These are phyloP conservation scores for Syncephalastrum sp. DNA, from an alignment of 371 early-diverging fungal species.

Conservation along the genomic window DNA sequence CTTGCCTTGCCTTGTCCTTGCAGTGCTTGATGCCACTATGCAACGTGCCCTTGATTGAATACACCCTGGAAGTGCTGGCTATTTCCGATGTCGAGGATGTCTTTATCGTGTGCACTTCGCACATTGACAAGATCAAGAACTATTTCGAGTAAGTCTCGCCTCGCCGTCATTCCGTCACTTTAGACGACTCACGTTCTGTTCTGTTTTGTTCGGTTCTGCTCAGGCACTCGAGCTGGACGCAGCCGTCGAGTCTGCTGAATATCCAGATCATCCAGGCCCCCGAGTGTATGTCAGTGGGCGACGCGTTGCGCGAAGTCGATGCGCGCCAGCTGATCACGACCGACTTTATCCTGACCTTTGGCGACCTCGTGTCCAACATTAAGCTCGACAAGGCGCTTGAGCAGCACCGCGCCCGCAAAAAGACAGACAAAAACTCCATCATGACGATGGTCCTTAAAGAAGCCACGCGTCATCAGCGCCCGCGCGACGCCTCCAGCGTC, in stretches of 20 bases:
- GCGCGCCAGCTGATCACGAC: constrained; percentile 74
- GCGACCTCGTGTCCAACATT: constrained; percentile 90
- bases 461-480: constrained; percentile 59
- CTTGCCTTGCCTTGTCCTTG: background rate
- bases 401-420: constrained; percentile 68
- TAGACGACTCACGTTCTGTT: no score
- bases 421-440: constrained; percentile 82
- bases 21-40: constrained; percentile 92
- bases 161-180: background rate
- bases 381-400: constrained; percentile 75
- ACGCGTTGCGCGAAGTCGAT: constrained; percentile 91
- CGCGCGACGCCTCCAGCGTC: constrained; percentile 76
- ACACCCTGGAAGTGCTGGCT: constrained; percentile 24
- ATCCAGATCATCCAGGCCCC: constrained; percentile 77
- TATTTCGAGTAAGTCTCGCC: constrained; percentile 71
- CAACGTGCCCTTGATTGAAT: constrained; percentile 92
- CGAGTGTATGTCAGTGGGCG: constrained; percentile 86
- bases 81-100: constrained; percentile 80
- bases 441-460: constrained; percentile 93
- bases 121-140: constrained; percentile 77
- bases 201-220: no score
- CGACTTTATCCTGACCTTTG: constrained; percentile 92
- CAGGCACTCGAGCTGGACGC: constrained; percentile 74
- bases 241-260: constrained; percentile 59
- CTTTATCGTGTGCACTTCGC: constrained; percentile 82